Conservation (phyloP, 116 monocot species). For the Zostera marina region DNA sequence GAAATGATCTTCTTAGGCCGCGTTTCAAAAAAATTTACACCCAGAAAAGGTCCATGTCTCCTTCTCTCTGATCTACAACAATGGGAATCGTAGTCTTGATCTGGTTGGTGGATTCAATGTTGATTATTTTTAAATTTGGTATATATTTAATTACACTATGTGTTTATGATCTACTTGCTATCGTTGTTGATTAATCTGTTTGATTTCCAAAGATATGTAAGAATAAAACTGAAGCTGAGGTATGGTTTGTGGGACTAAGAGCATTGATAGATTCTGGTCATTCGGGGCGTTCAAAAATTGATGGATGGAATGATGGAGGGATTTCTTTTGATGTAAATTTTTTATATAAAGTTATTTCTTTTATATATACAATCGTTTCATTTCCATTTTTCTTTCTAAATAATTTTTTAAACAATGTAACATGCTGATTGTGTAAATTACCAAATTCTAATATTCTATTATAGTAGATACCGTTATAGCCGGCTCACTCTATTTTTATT, state of each 20-base stretch:
- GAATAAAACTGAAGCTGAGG: conserved; percentile 11
- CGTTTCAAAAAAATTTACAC: conserved; percentile 22
- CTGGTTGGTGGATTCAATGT: conserved; percentile 15
- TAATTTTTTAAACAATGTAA: too few relatives aligned
- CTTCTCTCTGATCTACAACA: conserved; percentile 33
- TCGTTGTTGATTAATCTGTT: not conserved
- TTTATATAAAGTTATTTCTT: too few relatives aligned
- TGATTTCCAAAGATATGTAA: conserved; percentile 7
- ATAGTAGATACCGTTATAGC: too few relatives aligned
- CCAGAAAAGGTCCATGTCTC: conserved; percentile 39
- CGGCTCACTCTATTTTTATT: too few relatives aligned
- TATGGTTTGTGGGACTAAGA: conserved; percentile 9
- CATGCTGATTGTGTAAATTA: too few relatives aligned
- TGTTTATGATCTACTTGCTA: not conserved
- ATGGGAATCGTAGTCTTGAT: conserved; percentile 32
- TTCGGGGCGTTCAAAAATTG: conserved; percentile 47
- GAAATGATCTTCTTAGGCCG: conserved; percentile 15
- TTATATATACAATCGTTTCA: not conserved
- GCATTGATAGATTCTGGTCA: conserved; percentile 13
- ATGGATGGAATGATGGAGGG: conserved; percentile 45
- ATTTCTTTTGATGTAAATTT: conserved; percentile 42
- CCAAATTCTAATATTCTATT: too few relatives aligned
- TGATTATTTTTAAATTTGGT: not conserved
- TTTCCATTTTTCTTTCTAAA: not conserved
- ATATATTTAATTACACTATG: not conserved